phyloP scores from a whole-genome alignment of 768 basidiomycete genomes.

The Leccinum uliginosum region DNA sequence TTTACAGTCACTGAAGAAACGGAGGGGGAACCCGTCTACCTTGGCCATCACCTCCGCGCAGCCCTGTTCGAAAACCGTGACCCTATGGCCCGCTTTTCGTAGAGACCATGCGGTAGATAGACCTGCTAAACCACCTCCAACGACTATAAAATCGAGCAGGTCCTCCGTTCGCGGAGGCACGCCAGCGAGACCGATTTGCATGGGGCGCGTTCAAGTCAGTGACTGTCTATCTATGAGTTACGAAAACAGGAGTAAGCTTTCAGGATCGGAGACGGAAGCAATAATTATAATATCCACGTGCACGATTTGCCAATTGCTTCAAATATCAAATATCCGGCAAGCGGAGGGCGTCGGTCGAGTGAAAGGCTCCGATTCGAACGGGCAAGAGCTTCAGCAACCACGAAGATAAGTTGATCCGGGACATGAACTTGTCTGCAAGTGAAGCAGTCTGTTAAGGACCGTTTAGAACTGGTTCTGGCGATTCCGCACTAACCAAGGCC shows the following conservation, averaged over 20 bases:
- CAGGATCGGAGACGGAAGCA: background rate
- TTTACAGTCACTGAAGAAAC: background rate
- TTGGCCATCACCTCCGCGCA: constrained; percentile 36
- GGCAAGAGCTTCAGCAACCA: no score
- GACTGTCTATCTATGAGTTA: background rate
- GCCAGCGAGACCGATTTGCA: constrained; percentile 10
- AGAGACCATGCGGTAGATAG: constrained; percentile 53
- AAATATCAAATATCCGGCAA: no score
- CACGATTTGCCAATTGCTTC: no score
- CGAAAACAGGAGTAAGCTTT: no score
- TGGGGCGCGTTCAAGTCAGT: background rate
- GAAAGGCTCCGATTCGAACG: no score
- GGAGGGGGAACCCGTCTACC: constrained; percentile 14
- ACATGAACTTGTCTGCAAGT: no score
- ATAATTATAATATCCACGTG: no score
- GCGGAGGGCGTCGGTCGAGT: no score
- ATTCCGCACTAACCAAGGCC: no score
- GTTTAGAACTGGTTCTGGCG: no score
- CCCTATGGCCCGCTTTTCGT: constrained; percentile 50
- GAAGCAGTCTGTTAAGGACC: no score
- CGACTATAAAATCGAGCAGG: constrained; percentile 20
- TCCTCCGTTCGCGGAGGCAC: constrained; percentile 8
- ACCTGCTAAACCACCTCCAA: constrained; percentile 41
- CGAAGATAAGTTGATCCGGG: no score
- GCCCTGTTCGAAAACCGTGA: constrained; percentile 48